Evolutionary conservation across 1,284 basidiomycete species (phyloP).

Genomic region (Pulveroboletus sp.): DNA sequence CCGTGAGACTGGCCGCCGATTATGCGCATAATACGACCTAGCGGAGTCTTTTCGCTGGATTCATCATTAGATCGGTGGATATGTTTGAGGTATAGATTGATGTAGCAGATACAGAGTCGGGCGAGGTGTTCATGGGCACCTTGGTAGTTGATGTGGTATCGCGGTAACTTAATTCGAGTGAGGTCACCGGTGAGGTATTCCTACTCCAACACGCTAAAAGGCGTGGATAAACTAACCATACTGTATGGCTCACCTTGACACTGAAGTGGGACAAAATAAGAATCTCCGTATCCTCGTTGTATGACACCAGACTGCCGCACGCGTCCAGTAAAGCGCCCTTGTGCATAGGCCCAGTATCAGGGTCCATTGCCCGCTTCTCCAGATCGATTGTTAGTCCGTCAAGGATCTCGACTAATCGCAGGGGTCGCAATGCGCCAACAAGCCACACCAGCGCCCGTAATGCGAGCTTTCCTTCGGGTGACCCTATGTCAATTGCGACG

Average conservation of each 20-base stretch:
- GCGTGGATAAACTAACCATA: not conserved
- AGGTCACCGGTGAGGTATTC: conserved; percentile 11
- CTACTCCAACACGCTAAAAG: not conserved
- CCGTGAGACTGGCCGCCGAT: not conserved
- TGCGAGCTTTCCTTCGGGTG: conserved; percentile 4
- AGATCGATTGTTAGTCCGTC: conserved; percentile 7
- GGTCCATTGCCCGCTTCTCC: not conserved
- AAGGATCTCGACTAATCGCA: conserved; percentile 4
- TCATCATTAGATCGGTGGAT: no score
- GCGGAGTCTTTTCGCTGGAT: not conserved
- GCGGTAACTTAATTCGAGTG: not conserved
- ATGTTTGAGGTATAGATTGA: conserved; percentile 3
- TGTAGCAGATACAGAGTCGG: conserved; percentile 5
- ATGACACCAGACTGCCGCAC: conserved; percentile 9
- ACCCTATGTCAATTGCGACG: not conserved
- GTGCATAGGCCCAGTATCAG: conserved; percentile 2
- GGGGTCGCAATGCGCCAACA: conserved; percentile 5
- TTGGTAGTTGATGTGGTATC: conserved; percentile 3
- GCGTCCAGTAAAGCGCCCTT: not conserved
- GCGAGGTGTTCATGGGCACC: conserved; percentile 2
- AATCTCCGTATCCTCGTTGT: conserved; percentile 10
- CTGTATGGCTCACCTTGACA: conserved; percentile 10
- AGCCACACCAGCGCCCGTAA: conserved; percentile 6
- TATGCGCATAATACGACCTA: not conserved
- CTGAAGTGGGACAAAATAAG: conserved; percentile 17